A percentile compares a stretch with the other conserved stretches of the same genome.
Conservation (phyloP, 179 eudicot genomes). For the Beta lomatogona region DNA sequence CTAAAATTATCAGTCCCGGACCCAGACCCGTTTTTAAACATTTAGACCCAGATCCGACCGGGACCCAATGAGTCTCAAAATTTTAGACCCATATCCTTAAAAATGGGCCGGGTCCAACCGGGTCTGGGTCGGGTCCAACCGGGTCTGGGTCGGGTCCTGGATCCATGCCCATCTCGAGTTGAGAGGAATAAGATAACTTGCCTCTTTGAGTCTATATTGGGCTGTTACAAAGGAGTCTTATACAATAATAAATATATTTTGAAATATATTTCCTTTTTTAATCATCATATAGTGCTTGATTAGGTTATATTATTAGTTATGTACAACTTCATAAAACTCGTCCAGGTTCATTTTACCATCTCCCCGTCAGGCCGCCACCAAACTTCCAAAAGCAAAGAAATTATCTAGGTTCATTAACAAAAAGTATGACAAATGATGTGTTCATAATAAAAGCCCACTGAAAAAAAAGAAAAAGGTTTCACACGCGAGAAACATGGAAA, state of each 20-base stretch:
- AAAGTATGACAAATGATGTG: too few species aligned
- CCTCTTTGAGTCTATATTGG: neutral
- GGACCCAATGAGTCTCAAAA: too few species aligned
- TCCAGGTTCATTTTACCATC: slow-evolving; percentile 22
- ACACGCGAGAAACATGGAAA: too few species aligned
- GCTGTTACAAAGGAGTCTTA: neutral
- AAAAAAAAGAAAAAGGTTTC: too few species aligned
- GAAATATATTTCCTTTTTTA: neutral
- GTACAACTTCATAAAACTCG: neutral
- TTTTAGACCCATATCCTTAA: too few species aligned
- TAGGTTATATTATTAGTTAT: neutral
- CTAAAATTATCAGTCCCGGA: too few species aligned
- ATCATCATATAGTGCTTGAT: neutral
- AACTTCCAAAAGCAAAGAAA: neutral
- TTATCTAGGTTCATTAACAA: neutral
- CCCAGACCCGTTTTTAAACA: too few species aligned
- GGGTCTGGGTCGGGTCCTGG: too few species aligned
- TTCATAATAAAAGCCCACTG: neutral
- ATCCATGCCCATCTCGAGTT: too few species aligned
- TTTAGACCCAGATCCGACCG: too few species aligned
- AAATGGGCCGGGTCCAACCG: too few species aligned
- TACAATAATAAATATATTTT: neutral
- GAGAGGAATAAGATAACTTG: neutral
- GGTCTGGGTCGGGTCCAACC: too few species aligned
- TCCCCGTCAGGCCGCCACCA: neutral